phyloP scores from a whole-genome alignment of 305 asterid genomes.

The Withania somnifera region DNA sequence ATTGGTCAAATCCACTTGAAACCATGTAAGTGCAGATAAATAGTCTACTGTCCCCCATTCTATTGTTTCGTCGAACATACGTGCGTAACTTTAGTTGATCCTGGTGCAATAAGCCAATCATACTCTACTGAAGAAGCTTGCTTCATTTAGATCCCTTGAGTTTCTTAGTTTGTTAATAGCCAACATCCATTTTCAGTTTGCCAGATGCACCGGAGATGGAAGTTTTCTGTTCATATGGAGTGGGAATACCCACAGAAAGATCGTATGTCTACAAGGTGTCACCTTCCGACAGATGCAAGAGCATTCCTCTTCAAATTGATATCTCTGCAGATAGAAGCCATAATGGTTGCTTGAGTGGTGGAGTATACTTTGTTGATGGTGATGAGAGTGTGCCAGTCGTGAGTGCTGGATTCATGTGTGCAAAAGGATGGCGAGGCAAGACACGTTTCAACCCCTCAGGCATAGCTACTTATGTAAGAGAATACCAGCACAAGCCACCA shows the following conservation, averaged over 20 bases:
- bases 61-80: neutral
- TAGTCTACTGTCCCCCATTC: neutral
- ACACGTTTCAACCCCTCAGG: conserved; percentile 86
- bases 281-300: conserved; percentile 41
- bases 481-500: conserved; percentile 71
- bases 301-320: conserved; percentile 79
- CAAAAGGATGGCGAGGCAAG: conserved; percentile 75
- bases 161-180: neutral
- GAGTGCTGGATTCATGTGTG: conserved; percentile 85
- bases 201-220: conserved; percentile 89
- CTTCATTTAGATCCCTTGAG: neutral
- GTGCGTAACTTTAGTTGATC: neutral
- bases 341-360: conserved; percentile 58
- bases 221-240: conserved; percentile 66
- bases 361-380: conserved; percentile 68
- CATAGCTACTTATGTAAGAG: conserved; percentile 42
- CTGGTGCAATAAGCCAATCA: neutral
- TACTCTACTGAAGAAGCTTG: neutral
- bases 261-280: conserved; percentile 69
- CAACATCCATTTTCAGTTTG: conserved; percentile 31
- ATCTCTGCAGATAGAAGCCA: conserved; percentile 48
- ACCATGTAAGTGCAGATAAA: conserved; percentile 41
- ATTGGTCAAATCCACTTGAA: conserved; percentile 96
- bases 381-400: conserved; percentile 62
- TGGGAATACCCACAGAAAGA: conserved; percentile 79